Conservation (phyloP, 208 protist species). For the Acanthamoeba sp. region DNA sequence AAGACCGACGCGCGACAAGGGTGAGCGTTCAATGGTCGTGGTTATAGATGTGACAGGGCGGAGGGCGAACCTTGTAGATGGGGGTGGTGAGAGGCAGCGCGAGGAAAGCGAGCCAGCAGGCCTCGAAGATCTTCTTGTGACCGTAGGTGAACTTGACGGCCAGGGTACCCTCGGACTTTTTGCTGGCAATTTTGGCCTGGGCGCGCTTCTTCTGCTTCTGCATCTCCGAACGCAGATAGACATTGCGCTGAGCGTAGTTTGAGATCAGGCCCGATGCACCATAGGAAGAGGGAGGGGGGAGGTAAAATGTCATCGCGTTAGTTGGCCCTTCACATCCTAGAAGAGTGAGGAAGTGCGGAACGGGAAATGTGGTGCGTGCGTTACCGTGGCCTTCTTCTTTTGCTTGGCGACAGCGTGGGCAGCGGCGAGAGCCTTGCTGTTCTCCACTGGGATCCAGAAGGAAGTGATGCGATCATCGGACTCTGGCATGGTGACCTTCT, state of each 20-base stretch:
- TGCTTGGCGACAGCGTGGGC: not conserved
- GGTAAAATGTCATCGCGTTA: not conserved
- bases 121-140: constrained; percentile 38
- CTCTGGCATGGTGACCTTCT: constrained; percentile 50
- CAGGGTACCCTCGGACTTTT: not conserved
- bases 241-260: not conserved
- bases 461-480: not conserved
- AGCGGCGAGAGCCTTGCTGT: not conserved
- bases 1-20: not conserved
- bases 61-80: constrained; percentile 46
- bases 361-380: too few species aligned
- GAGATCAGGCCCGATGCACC: too few species aligned
- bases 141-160: constrained; percentile 23
- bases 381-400: constrained; percentile 42
- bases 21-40: too few species aligned
- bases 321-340: too few species aligned
- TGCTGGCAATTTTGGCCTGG: not conserved
- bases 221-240: not conserved
- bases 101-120: constrained; percentile 54
- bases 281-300: too few species aligned
- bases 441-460: constrained; percentile 25
- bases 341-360: too few species aligned
- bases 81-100: not conserved
- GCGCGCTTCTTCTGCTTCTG: not conserved
- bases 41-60: too few species aligned